A percentile compares a stretch with the other conserved stretches of the same genome.
Conservation (phyloP, 2,329 filamentous ascomycete species). For the Stagonosporopsis rhizophila region DNA sequence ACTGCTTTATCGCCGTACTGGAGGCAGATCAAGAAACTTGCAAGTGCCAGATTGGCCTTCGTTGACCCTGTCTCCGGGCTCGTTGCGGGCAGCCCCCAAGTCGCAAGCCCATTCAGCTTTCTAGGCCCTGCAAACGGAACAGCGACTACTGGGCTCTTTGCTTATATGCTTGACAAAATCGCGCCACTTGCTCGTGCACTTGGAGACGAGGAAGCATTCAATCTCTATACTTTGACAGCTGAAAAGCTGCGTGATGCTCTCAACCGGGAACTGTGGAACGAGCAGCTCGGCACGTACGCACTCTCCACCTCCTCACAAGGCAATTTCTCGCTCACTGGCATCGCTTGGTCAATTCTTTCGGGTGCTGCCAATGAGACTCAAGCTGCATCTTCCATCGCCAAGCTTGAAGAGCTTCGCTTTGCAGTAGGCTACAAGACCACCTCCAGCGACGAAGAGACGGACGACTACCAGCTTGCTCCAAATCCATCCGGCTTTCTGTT, state of each 20-base stretch:
- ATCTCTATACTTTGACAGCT: constrained; percentile 30
- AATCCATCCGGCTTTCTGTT: constrained; percentile 58
- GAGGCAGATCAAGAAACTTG: constrained; percentile 33
- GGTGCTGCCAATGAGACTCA: constrained; percentile 45
- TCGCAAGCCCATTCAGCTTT: constrained; percentile 22
- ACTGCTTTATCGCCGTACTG: constrained; percentile 29
- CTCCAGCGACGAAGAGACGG: constrained; percentile 18
- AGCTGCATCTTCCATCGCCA: constrained; percentile 37
- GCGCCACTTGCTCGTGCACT: constrained; percentile 40
- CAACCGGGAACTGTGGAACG: constrained; percentile 46
- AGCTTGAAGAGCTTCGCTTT: constrained; percentile 41
- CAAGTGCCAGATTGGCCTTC: constrained; percentile 28
- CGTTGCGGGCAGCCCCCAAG: constrained; percentile 22
- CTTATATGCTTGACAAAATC: constrained; percentile 35
- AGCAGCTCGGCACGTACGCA: constrained; percentile 40
- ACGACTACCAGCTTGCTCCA: constrained; percentile 41
- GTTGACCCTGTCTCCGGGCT: constrained; percentile 39
- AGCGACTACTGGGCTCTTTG: constrained; percentile 33
- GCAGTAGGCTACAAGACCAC: constrained; percentile 47
- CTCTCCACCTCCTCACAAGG: constrained; percentile 29
- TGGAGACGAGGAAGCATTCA: constrained; percentile 31
- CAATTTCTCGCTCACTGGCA: constrained; percentile 46
- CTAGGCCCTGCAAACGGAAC: constrained; percentile 42
- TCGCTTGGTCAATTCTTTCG: constrained; percentile 45
- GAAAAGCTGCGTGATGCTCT: constrained; percentile 31